A percentile compares a stretch with the other conserved stretches of the same genome.
Evolutionary conservation across 148 eudicot genomes (phyloP).

Genomic region (Rhododendron kiyosumense): DNA sequence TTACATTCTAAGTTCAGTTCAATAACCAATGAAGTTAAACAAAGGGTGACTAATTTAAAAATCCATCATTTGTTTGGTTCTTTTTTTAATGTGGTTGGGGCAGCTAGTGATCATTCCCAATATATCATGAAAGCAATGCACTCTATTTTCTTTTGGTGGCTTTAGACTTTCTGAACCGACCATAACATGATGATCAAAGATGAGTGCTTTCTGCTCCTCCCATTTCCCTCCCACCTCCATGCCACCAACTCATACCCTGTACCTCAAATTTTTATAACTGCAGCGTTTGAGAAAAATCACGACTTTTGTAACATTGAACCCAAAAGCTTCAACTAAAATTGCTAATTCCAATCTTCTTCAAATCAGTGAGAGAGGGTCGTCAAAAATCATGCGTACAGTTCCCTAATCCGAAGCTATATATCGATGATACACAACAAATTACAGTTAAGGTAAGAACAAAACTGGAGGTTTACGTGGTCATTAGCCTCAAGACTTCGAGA

Average conservation of each 20-base stretch:
- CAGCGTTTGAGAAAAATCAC: not conserved
- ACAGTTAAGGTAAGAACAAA: not conserved
- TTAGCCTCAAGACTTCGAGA: not conserved
- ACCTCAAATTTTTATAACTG: not conserved
- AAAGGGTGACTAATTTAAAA: not conserved
- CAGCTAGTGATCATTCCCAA: not conserved
- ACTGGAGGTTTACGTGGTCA: not conserved
- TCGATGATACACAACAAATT: not conserved
- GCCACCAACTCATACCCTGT: not conserved
- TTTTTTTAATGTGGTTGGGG: slow-evolving; percentile 1
- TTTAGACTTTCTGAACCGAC: slow-evolving; percentile 18
- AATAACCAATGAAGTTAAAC: not conserved
- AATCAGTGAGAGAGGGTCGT: not conserved
- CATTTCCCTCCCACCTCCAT: slow-evolving; percentile 3
- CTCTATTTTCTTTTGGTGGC: slow-evolving; percentile 11
- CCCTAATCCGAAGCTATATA: not conserved
- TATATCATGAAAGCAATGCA: slow-evolving; percentile 34
- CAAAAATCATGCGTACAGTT: not conserved
- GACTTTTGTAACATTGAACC: not conserved
- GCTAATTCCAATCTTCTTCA: not conserved
- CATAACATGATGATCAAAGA: slow-evolving; percentile 10
- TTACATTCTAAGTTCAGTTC: not conserved
- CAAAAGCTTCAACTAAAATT: not conserved
- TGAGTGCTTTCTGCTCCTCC: slow-evolving; percentile 15
- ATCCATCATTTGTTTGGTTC: not conserved